These are phyloP conservation scores for Draba incana DNA, from an alignment of 345 rosid species.

Conservation along the genomic window DNA sequence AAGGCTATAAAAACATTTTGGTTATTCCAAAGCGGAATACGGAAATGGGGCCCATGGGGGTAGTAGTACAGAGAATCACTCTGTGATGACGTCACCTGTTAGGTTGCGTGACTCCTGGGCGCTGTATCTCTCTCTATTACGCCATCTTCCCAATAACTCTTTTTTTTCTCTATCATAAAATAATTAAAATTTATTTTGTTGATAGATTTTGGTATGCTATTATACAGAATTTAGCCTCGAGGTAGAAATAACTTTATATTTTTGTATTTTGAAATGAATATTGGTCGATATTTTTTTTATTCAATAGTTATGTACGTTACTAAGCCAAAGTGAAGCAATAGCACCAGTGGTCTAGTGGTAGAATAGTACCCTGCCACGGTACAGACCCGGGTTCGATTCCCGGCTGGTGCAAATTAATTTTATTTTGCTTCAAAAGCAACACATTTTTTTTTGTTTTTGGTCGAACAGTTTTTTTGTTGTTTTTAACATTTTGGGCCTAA, in stretches of 20 bases:
- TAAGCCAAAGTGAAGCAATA: neutral
- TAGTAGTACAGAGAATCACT: slow-evolving; percentile 32
- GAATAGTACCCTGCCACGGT: slow-evolving; percentile 76
- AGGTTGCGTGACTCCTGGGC: slow-evolving; percentile 52
- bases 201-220: too few relatives aligned
- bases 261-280: too few relatives aligned
- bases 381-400: slow-evolving; percentile 83
- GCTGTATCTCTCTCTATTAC: slow-evolving; percentile 33
- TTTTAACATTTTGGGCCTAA: too few relatives aligned
- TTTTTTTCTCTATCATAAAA: slow-evolving; percentile 2
- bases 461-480: too few relatives aligned
- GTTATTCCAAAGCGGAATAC: neutral
- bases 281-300: too few relatives aligned
- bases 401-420: slow-evolving; percentile 58
- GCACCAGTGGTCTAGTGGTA: slow-evolving; percentile 60
- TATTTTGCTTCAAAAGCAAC: too few relatives aligned
- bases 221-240: too few relatives aligned
- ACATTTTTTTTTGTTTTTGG: too few relatives aligned
- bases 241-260: too few relatives aligned
- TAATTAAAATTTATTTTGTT: neutral
- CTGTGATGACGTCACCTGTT: slow-evolving; percentile 45
- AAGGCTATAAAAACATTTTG: neutral
- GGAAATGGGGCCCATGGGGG: slow-evolving; percentile 8
- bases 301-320: too few relatives aligned
- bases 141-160: slow-evolving; percentile 28